Conservation (phyloP, 371 early-diverging fungal genomes). For the Rhizopus arrhizus region DNA sequence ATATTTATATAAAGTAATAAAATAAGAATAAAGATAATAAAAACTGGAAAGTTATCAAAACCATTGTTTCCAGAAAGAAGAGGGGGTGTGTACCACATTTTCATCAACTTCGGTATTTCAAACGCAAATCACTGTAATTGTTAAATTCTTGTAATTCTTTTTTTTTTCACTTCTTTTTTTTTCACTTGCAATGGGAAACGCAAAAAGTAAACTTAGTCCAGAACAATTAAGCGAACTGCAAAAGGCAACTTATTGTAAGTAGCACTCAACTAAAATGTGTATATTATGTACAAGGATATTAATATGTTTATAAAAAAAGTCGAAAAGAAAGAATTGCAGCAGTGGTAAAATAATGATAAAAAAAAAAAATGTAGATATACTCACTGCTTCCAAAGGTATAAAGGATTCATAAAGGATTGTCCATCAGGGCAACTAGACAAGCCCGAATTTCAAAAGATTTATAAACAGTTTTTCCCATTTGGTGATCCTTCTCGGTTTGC, state of each 20-base stretch:
- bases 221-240: constrained; percentile 85
- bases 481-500: constrained; percentile 92
- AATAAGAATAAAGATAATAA: too few relatives aligned
- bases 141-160: constrained; percentile 2
- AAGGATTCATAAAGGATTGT: constrained; percentile 92
- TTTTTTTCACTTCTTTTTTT: constrained; percentile 15
- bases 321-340: constrained; percentile 91
- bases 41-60: too few relatives aligned
- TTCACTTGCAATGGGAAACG: constrained; percentile 72
- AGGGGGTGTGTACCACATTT: too few relatives aligned
- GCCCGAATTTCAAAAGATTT: constrained; percentile 89
- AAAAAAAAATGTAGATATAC: neutral
- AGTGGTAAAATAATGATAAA: constrained; percentile 69
- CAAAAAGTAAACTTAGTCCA: constrained; percentile 79
- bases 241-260: constrained; percentile 82
- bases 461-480: constrained; percentile 96
- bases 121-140: neutral
- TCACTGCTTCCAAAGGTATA: constrained; percentile 73
- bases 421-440: constrained; percentile 85
- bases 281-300: neutral
- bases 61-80: too few relatives aligned
- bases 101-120: too few relatives aligned
- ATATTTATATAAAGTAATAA: too few relatives aligned
- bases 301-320: constrained; percentile 51
- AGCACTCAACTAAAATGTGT: neutral